Conservation (phyloP, 2,329 filamentous ascomycete species). For the Colletotrichum sp. region DNA sequence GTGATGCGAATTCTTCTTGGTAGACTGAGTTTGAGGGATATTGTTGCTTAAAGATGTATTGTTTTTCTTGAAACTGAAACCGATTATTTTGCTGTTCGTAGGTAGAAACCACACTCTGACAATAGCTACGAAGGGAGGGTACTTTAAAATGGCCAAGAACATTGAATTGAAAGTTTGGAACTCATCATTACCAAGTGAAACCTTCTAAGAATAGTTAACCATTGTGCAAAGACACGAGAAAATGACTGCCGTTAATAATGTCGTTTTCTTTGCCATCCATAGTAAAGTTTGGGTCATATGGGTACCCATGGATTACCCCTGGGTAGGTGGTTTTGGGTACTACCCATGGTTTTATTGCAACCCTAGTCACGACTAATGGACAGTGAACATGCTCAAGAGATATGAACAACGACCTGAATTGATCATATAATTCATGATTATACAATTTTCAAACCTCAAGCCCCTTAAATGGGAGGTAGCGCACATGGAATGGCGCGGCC, state of each 20-base stretch:
- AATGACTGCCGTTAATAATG: not conserved
- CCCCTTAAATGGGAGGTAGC: not conserved
- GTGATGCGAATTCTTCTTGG: slow-evolving; percentile 1
- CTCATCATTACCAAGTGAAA: not conserved
- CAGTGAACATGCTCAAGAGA: not conserved
- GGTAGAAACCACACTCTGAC: not conserved
- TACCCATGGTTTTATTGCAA: no score
- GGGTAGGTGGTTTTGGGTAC: no score
- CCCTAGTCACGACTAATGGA: not conserved
- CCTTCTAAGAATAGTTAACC: not conserved
- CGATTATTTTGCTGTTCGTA: not conserved
- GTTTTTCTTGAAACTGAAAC: not conserved
- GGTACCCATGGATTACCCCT: no score
- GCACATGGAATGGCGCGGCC: not conserved
- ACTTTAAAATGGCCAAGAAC: not conserved
- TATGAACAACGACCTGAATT: not conserved
- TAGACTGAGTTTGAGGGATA: not conserved
- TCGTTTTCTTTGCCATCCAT: not conserved
- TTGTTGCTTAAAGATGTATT: not conserved
- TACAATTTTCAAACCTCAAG: not conserved
- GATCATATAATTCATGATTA: not conserved
- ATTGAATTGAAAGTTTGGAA: not conserved
- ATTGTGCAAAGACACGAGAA: not conserved
- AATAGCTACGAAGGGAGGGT: not conserved
- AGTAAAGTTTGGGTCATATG: no score